Conservation (phyloP, 768 basidiomycete genomes). For the Paxillus rubicundulus region DNA sequence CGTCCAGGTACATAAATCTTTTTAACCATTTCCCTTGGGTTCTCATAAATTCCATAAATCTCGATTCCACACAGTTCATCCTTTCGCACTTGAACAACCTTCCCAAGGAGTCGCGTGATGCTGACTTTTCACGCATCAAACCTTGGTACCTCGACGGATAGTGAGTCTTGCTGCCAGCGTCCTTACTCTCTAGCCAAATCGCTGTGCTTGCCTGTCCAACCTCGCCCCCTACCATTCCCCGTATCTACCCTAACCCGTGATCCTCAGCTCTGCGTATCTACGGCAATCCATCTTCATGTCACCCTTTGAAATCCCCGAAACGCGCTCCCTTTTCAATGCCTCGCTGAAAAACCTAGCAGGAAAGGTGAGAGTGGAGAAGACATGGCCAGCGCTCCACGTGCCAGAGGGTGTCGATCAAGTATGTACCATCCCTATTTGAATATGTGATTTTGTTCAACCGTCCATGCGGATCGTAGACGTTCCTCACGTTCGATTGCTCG, state of each 20-base stretch:
- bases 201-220: slow-evolving; percentile 76
- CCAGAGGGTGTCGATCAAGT: slow-evolving; percentile 85
- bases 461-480: slow-evolving; percentile 46
- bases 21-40: too few species aligned
- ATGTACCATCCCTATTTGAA: slow-evolving; percentile 17
- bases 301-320: slow-evolving; percentile 87
- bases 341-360: slow-evolving; percentile 81
- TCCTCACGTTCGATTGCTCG: slow-evolving; percentile 68
- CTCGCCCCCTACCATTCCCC: slow-evolving; percentile 51
- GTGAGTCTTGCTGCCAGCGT: slow-evolving; percentile 46
- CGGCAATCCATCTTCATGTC: slow-evolving; percentile 90
- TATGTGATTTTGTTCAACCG: neutral
- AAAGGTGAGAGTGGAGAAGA: slow-evolving; percentile 66
- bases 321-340: slow-evolving; percentile 73
- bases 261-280: slow-evolving; percentile 69
- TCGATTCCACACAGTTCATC: slow-evolving; percentile 57
- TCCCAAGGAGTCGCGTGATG: slow-evolving; percentile 89
- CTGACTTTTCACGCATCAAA: slow-evolving; percentile 96
- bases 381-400: slow-evolving; percentile 73
- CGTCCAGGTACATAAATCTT: slow-evolving; percentile 58
- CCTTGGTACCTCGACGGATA: slow-evolving; percentile 96
- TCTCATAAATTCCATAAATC: too few species aligned
- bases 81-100: slow-evolving; percentile 82
- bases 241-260: neutral
- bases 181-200: neutral